A percentile compares a stretch with the other conserved stretches of the same genome.
phyloP scores from a whole-genome alignment of 257 asterid species.

The Solanum ossicruentum region DNA sequence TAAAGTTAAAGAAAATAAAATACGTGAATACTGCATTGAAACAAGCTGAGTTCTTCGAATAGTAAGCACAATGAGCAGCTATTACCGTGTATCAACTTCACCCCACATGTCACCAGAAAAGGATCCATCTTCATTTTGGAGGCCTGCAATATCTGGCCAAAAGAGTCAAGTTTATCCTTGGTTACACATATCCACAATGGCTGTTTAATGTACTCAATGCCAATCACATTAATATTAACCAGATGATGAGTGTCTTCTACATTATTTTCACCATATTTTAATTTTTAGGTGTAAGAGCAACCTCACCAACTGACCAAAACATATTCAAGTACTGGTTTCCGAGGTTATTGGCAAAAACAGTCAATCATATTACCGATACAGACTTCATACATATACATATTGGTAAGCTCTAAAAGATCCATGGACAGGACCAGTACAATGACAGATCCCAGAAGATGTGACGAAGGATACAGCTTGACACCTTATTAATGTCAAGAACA shows the following conservation, averaged over 20 bases:
- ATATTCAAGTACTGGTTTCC: neutral
- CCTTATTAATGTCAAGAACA: conserved; percentile 68
- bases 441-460: neutral
- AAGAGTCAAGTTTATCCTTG: conserved; percentile 31
- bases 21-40: neutral
- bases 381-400: neutral
- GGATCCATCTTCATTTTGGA: conserved; percentile 86
- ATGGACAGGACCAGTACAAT: neutral
- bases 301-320: neutral
- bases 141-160: conserved; percentile 57
- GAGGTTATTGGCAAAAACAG: neutral
- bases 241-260: neutral
- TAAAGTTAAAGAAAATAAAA: neutral
- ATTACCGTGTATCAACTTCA: conserved; percentile 78
- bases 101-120: conserved; percentile 95
- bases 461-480: conserved; percentile 65
- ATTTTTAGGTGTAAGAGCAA: neutral
- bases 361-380: neutral
- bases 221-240: neutral
- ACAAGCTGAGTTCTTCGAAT: neutral
- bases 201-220: neutral
- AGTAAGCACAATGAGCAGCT: neutral
- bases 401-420: neutral
- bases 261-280: neutral
- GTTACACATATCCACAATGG: neutral